Evolutionary conservation across 108 stramenopile species (phyloP), one percentile per base, ranked within the genome.

Genomic region (Nitzschia sp.): DNA sequence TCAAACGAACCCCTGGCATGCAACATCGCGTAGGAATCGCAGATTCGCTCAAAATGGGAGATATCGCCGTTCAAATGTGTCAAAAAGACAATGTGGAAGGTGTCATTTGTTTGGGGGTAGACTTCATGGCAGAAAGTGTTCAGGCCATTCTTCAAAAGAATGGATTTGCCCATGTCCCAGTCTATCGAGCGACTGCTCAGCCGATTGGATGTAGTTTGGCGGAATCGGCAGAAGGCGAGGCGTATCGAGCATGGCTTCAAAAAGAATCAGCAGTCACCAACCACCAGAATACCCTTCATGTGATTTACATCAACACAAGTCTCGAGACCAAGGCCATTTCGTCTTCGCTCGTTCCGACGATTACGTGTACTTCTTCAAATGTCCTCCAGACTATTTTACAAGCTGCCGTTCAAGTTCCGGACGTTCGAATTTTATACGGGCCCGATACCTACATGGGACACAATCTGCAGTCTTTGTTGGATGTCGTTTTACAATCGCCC

Each of bases 371-470:
- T n/a, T 82, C 79, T 29, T 84, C 82, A 59, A 97, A 97, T 77
- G 97, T 97, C 8, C 66, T 97, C 33, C 73, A 86, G 64, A 97
- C 97, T 17, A 85, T 97, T 25, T 76, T 97, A n/a, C 94, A 95
- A 66, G 93, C 95, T 15, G 77, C 81, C 17, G 76, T 84, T n/a
- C 93, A 97, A 82, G 71, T 97, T 5, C 74, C 78, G 1, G 78
- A 85, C 18, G 33, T 94, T n/a, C 71, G 68, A 17, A 85, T 96
- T 23, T 73, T 86, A 61, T 97, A 97, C 72, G 97, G 97, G 26
- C 97, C 97, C 17, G 97, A 97, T 74, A 97, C 97, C 18, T 96
- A 96, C 86, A 97, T 97, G 97, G 97, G 97, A 13, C 59, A 92
- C 26, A 97, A 97, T 78, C 76, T 97, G 3, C 62, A 77, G n/a